These are phyloP conservation scores for Chaetomium sp. DNA, from an alignment of 2,329 filamentous ascomycete species.

Conservation along the genomic window DNA sequence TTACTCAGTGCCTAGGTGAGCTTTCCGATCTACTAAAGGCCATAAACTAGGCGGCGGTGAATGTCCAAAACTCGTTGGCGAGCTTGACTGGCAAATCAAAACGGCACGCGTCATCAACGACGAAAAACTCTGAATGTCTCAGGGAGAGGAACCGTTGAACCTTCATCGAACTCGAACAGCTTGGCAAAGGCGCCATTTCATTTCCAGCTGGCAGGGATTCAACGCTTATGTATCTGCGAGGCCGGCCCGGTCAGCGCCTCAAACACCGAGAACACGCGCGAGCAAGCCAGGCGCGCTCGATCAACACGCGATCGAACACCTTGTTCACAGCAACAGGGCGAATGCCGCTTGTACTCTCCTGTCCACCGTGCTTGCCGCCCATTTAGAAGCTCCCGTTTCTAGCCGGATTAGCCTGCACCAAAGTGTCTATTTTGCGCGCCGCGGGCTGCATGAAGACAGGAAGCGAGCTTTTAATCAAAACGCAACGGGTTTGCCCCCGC, in stretches of 20 bases:
- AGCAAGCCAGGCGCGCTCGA: too few relatives aligned
- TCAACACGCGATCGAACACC: too few relatives aligned
- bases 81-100: too few relatives aligned
- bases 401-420: neutral
- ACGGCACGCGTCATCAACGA: too few relatives aligned
- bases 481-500: neutral
- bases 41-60: too few relatives aligned
- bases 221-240: neutral
- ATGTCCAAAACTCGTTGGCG: too few relatives aligned
- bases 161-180: neutral
- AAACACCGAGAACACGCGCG: too few relatives aligned
- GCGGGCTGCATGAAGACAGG: constrained; percentile 6
- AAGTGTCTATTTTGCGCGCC: neutral
- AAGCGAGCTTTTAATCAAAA: neutral
- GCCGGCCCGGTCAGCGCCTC: neutral
- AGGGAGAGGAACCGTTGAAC: neutral
- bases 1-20: too few relatives aligned
- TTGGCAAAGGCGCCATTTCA: neutral
- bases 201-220: neutral
- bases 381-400: neutral
- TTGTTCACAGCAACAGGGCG: neutral
- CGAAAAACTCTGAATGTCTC: neutral
- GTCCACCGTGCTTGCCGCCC: neutral
- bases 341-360: neutral
- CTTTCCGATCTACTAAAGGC: too few relatives aligned